A percentile compares a stretch with the other conserved stretches of the same genome.
Conservation (phyloP, 78 protist species). For the Ministeria vibrans region DNA sequence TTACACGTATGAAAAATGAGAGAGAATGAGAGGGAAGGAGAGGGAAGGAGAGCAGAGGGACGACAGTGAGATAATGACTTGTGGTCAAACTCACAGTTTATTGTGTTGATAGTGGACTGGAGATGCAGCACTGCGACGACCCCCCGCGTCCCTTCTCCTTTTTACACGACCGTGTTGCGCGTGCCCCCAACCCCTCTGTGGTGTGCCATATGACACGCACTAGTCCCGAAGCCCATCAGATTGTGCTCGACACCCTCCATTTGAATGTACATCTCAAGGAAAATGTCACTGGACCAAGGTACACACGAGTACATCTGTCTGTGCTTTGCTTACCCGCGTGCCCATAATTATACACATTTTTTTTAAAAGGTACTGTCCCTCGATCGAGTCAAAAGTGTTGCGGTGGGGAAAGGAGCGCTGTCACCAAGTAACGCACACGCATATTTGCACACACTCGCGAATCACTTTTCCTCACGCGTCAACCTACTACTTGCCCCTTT, state of each 20-base stretch:
- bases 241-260: conserved; percentile 41
- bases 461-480: background rate
- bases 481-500: conserved; percentile 19
- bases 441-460: background rate
- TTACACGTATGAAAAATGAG: too few relatives aligned
- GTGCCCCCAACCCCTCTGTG: background rate
- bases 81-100: too few relatives aligned
- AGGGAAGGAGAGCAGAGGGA: too few relatives aligned
- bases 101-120: too few relatives aligned
- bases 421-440: conserved; percentile 7
- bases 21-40: too few relatives aligned
- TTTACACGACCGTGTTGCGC: background rate
- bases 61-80: too few relatives aligned
- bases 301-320: background rate
- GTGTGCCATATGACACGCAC: conserved; percentile 78
- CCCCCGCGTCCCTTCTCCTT: conserved; percentile 68
- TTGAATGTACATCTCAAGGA: conserved; percentile 5
- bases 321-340: background rate
- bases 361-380: conserved; percentile 79
- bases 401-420: background rate
- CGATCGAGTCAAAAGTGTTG: conserved; percentile 64
- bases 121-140: conserved; percentile 60
- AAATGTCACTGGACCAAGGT: conserved; percentile 25
- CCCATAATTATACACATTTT: background rate
- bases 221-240: conserved; percentile 43